phyloP scores from a whole-genome alignment of 495 filamentous ascomycete species.

The Podospora anserina region DNA sequence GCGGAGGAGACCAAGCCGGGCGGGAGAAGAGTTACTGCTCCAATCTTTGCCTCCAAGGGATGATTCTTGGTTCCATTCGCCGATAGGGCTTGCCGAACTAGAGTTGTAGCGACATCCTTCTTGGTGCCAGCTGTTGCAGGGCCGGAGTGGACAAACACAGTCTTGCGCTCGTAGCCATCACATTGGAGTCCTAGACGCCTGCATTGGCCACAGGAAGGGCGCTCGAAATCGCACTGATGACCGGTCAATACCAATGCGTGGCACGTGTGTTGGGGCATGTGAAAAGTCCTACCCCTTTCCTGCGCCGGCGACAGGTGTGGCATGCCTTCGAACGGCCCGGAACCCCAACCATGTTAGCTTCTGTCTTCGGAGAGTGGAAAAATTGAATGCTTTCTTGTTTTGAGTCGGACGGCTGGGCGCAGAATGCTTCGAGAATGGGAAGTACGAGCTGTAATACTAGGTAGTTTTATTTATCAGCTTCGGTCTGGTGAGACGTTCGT shows the following conservation, averaged over 20 bases:
- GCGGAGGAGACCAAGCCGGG: background rate
- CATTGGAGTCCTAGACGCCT: constrained; percentile 13
- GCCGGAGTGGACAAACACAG: constrained; percentile 18
- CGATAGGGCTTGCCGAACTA: background rate
- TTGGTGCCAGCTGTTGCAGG: background rate
- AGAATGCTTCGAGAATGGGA: background rate
- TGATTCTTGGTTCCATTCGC: background rate
- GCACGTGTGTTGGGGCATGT: background rate
- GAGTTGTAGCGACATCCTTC: background rate
- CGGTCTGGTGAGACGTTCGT: background rate
- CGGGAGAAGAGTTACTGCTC: background rate
- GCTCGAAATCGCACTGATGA: constrained; percentile 15
- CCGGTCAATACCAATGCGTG: background rate
- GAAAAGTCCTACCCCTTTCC: constrained; percentile 12
- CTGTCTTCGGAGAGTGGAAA: background rate
- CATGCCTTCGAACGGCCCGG: constrained; percentile 13
- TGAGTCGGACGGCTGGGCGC: background rate
- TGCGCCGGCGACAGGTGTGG: constrained; percentile 14
- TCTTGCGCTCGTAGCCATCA: constrained; percentile 19
- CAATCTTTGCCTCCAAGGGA: background rate
- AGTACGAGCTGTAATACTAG: background rate
- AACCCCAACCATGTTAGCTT: constrained; percentile 12
- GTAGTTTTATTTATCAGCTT: background rate
- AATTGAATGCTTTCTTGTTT: background rate
- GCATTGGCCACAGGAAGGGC: constrained; percentile 18